A percentile compares a stretch with the other conserved stretches of the same genome.
phyloP scores from a whole-genome alignment of 768 basidiomycete species.

The Serendipita sp. region DNA sequence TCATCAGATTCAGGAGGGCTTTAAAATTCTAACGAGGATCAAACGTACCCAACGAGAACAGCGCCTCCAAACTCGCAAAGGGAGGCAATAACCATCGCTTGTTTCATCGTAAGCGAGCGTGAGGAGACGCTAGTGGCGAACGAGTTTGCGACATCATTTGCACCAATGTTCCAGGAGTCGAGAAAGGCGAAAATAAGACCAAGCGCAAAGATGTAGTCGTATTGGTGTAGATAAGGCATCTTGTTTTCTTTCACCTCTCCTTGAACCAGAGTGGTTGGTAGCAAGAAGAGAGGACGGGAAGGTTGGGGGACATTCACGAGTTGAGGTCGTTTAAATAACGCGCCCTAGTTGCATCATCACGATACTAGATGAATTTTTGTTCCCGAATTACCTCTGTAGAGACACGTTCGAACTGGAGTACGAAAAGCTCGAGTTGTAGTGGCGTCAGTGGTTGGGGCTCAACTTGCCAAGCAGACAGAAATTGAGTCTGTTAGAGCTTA shows the following conservation, averaged over 20 bases:
- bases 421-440: no score
- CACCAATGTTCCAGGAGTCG: slow-evolving; percentile 24
- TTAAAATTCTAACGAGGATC: background rate
- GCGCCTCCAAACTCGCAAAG: slow-evolving; percentile 25
- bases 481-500: no score
- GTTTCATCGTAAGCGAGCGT: slow-evolving; percentile 23
- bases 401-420: no score
- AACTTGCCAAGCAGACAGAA: no score
- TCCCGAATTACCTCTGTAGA: no score
- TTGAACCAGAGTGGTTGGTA: no score
- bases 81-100: slow-evolving; percentile 17
- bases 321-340: no score
- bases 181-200: slow-evolving; percentile 20
- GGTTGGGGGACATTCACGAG: no score
- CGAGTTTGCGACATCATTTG: slow-evolving; percentile 13
- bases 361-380: no score
- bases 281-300: no score
- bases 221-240: slow-evolving; percentile 13
- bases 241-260: background rate
- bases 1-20: background rate
- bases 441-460: no score
- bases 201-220: slow-evolving; percentile 23
- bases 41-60: slow-evolving; percentile 18
- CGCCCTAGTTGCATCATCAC: no score
- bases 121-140: slow-evolving; percentile 3